phyloP scores from a whole-genome alignment of 2,329 filamentous ascomycete genomes.

The Chaetomiaceae sp. region DNA sequence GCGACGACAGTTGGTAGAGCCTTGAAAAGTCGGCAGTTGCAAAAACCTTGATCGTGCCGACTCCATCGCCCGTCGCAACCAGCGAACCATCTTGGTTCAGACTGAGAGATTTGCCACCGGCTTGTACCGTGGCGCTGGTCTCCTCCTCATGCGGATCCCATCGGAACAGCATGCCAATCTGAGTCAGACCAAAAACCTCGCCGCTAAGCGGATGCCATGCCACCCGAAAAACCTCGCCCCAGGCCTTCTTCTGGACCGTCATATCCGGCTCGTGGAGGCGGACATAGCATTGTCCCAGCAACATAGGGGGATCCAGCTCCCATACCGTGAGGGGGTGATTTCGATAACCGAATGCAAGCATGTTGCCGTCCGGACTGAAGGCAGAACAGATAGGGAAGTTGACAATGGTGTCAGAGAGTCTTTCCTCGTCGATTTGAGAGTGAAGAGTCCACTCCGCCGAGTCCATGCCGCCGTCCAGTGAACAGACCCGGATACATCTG shows the following conservation, averaged over 20 bases:
- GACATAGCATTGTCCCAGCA: constrained; percentile 27
- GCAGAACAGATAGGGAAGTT: constrained; percentile 28
- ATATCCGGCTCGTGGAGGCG: background rate
- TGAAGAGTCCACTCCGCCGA: constrained; percentile 24
- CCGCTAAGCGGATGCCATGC: constrained; percentile 29
- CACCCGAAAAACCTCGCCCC: constrained; percentile 26
- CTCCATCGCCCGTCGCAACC: constrained; percentile 28
- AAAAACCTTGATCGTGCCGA: constrained; percentile 28
- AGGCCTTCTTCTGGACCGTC: constrained; percentile 10
- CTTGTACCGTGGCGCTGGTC: constrained; percentile 21
- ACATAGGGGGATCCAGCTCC: constrained; percentile 21
- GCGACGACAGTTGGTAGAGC: constrained; percentile 29
- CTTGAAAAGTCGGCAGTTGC: constrained; percentile 23
- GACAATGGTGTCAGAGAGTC: constrained; percentile 25
- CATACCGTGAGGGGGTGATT: constrained; percentile 30
- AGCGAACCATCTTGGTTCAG: constrained; percentile 29
- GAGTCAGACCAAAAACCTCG: constrained; percentile 31
- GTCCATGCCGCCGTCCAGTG: constrained; percentile 15
- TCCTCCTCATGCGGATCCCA: constrained; percentile 32
- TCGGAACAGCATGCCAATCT: constrained; percentile 33
- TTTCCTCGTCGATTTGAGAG: constrained; percentile 23
- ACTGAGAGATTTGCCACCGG: constrained; percentile 22
- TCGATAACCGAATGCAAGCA: constrained; percentile 30
- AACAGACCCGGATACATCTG: constrained; percentile 19
- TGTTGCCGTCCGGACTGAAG: constrained; percentile 27